Evolutionary conservation across 148 eudicot genomes (phyloP).

Genomic region (Pouteria glomerata): DNA sequence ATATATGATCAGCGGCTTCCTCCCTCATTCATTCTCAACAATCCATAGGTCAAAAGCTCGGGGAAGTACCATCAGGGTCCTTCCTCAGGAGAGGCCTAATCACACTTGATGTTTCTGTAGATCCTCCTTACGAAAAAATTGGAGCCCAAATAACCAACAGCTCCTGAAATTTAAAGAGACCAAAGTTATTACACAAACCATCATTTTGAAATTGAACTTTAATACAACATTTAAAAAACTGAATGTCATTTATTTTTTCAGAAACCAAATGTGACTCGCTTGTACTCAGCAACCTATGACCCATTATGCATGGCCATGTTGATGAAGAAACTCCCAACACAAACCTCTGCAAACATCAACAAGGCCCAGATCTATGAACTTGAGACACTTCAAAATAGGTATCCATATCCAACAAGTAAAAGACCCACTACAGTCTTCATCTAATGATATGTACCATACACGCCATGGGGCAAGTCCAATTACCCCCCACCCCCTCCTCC

Average conservation of each 20-base stretch:
- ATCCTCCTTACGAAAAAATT: slow-evolving; percentile 45
- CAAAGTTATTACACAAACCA: not conserved
- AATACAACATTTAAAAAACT: not conserved
- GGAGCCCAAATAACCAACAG: slow-evolving; percentile 44
- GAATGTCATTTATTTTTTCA: too few species aligned
- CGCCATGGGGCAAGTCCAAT: too few species aligned
- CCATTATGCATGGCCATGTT: too few species aligned
- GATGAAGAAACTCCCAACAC: too few species aligned
- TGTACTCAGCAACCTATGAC: too few species aligned
- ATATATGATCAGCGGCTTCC: not conserved
- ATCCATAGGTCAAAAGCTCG: not conserved
- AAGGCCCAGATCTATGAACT: too few species aligned
- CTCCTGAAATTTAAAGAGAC: slow-evolving; percentile 24
- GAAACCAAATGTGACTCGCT: too few species aligned
- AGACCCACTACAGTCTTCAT: too few species aligned
- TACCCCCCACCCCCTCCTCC: too few species aligned
- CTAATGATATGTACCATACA: too few species aligned
- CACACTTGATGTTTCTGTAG: slow-evolving; percentile 44
- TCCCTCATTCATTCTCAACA: not conserved
- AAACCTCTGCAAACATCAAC: not conserved
- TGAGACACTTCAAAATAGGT: too few species aligned
- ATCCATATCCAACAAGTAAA: too few species aligned
- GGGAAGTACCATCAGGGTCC: not conserved
- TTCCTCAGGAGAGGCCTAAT: slow-evolving; percentile 17
- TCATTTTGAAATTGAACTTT: not conserved